A percentile compares a stretch with the other conserved stretches of the same genome.
Evolutionary conservation across 768 basidiomycete species (phyloP).

Genomic region (Amanita exitialis): DNA sequence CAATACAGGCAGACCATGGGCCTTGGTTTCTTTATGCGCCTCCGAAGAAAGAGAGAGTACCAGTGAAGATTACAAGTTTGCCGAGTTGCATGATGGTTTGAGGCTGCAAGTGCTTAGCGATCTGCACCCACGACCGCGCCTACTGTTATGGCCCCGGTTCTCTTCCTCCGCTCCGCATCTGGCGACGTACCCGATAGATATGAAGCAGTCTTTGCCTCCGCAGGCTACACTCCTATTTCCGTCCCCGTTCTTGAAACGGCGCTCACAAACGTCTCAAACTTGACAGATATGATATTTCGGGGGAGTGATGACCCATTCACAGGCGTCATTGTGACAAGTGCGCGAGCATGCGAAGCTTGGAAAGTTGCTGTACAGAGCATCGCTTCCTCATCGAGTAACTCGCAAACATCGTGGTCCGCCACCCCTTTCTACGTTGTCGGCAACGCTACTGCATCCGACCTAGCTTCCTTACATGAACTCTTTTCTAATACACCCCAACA

Average conservation of each 20-base stretch:
- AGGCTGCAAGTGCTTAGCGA: background rate
- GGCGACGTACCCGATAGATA: constrained; percentile 45
- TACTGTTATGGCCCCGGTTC: constrained; percentile 23
- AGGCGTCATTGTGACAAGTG: constrained; percentile 76
- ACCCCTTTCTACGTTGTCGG: constrained; percentile 79
- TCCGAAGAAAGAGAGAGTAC: background rate
- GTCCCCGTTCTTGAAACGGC: constrained; percentile 66
- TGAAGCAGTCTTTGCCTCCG: constrained; percentile 33
- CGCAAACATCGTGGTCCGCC: constrained; percentile 29
- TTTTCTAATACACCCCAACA: constrained; percentile 7
- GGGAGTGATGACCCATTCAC: constrained; percentile 21
- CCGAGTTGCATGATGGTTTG: background rate
- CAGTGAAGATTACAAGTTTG: background rate
- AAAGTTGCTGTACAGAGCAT: constrained; percentile 26
- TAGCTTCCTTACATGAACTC: constrained; percentile 24
- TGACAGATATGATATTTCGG: constrained; percentile 30
- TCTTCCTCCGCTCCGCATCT: constrained; percentile 34
- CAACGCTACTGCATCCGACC: constrained; percentile 41
- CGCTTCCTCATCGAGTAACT: background rate
- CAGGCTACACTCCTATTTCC: constrained; percentile 45
- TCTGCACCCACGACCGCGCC: background rate
- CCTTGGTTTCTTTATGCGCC: background rate
- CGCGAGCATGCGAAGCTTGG: constrained; percentile 70
- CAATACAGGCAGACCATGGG: background rate
- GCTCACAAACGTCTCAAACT: constrained; percentile 33